These are phyloP conservation scores for Gillenia trifoliata DNA, from an alignment of 306 rosid species.

Conservation along the genomic window DNA sequence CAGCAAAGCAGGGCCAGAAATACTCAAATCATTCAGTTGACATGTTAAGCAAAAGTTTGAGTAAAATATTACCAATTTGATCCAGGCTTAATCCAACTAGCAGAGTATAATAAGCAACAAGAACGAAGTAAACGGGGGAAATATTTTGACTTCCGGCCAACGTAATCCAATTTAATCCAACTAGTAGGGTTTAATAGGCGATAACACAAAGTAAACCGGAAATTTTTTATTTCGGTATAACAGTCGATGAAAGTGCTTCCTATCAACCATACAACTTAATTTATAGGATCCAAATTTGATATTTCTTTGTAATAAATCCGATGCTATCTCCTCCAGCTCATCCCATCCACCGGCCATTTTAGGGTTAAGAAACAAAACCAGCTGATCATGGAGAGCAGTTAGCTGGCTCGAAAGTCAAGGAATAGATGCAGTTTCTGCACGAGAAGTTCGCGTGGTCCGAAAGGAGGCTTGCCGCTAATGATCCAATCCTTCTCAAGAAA, in stretches of 20 bases:
- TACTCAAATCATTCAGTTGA: not conserved
- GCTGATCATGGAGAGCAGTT: no score
- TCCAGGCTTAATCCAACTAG: not conserved
- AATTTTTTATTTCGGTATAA: not conserved
- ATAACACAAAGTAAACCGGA: not conserved
- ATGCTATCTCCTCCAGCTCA: constrained; percentile 18
- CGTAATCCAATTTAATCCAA: no score
- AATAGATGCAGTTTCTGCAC: constrained; percentile 62
- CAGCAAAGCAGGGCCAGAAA: not conserved
- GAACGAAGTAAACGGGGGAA: not conserved
- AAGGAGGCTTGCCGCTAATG: constrained; percentile 41
- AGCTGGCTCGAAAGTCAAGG: constrained; percentile 74
- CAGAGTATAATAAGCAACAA: not conserved
- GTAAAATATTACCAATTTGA: not conserved
- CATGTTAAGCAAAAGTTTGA: not conserved
- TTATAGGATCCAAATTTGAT: constrained; percentile 16
- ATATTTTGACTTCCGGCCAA: no score
- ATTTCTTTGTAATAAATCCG: constrained; percentile 28
- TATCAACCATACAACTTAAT: constrained; percentile 18
- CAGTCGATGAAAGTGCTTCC: constrained; percentile 13
- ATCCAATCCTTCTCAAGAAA: constrained; percentile 87
- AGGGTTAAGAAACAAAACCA: constrained; percentile 23
- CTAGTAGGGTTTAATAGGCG: no score
- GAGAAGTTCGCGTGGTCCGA: constrained; percentile 62
- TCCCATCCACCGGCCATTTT: constrained; percentile 15